phyloP scores from a whole-genome alignment of 2,329 filamentous ascomycete genomes.

The Xylariaceae sp. region DNA sequence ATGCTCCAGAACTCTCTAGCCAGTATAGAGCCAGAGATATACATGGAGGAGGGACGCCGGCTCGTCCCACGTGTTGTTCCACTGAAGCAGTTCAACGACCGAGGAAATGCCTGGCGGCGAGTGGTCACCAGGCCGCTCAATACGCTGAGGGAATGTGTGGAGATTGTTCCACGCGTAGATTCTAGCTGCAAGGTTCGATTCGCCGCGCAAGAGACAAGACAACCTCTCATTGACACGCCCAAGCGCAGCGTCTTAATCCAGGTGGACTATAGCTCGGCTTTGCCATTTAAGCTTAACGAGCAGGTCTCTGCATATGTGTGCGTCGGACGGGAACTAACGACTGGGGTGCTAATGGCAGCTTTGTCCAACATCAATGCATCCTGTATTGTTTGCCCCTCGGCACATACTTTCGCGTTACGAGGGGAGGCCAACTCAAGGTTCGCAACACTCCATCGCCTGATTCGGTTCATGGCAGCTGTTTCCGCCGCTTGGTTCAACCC shows the following conservation, averaged over 20 bases:
- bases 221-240: neutral
- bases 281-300: slow-evolving; percentile 26
- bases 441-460: slow-evolving; percentile 24
- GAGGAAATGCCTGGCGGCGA: slow-evolving; percentile 38
- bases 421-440: slow-evolving; percentile 14
- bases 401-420: slow-evolving; percentile 17
- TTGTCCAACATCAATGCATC: slow-evolving; percentile 36
- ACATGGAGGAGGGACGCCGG: slow-evolving; percentile 33
- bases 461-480: slow-evolving; percentile 21
- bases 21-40: slow-evolving; percentile 38
- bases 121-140: slow-evolving; percentile 33
- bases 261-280: slow-evolving; percentile 38
- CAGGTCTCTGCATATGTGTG: slow-evolving; percentile 28
- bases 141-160: slow-evolving; percentile 32
- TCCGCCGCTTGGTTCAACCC: slow-evolving; percentile 11
- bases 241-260: slow-evolving; percentile 21
- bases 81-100: slow-evolving; percentile 37
- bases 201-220: slow-evolving; percentile 11
- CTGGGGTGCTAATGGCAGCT: slow-evolving; percentile 26
- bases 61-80: slow-evolving; percentile 41
- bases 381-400: slow-evolving; percentile 27
- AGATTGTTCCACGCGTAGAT: slow-evolving; percentile 22
- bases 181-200: slow-evolving; percentile 22
- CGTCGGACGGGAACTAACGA: slow-evolving; percentile 30
- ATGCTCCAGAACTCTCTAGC: slow-evolving; percentile 20